These are phyloP conservation scores for Lobulomyces angularis DNA, from an alignment of 192 early-diverging fungal species.

Conservation along the genomic window DNA sequence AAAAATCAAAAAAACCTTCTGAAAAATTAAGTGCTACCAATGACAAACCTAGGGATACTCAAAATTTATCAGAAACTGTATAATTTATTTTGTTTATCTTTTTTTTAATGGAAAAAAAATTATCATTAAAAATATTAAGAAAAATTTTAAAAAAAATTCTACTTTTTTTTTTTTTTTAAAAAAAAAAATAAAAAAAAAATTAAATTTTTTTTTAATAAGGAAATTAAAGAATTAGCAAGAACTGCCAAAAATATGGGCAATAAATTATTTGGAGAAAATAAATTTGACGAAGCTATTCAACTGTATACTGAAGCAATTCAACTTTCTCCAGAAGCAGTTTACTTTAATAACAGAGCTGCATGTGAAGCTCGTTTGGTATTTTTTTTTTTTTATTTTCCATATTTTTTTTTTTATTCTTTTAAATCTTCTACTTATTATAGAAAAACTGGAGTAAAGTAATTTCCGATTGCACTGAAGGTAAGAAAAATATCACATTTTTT, in stretches of 20 bases:
- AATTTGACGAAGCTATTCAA: slow-evolving; percentile 73
- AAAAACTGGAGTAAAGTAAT: slow-evolving; percentile 62
- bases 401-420: too few relatives aligned
- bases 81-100: too few relatives aligned
- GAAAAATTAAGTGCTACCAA: too few relatives aligned
- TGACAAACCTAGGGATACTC: too few relatives aligned
- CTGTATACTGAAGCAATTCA: slow-evolving; percentile 82
- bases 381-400: not conserved
- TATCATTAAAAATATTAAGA: too few relatives aligned
- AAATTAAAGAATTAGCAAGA: slow-evolving; percentile 44
- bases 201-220: slow-evolving; percentile 5
- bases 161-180: too few relatives aligned
- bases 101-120: too few relatives aligned
- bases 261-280: slow-evolving; percentile 66
- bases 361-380: slow-evolving; percentile 64
- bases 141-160: too few relatives aligned
- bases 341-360: slow-evolving; percentile 90
- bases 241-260: slow-evolving; percentile 79
- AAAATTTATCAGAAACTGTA: too few relatives aligned
- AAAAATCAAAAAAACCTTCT: too few relatives aligned
- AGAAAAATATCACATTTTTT: not conserved
- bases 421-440: too few relatives aligned
- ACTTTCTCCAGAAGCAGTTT: slow-evolving; percentile 70
- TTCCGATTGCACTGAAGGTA: slow-evolving; percentile 63
- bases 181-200: too few relatives aligned